Percentiles rank a stretch among this genome's conserved stretches.
phyloP scores from a whole-genome alignment of 495 filamentous ascomycete species.

The Penicillium psychrofluorescens region DNA sequence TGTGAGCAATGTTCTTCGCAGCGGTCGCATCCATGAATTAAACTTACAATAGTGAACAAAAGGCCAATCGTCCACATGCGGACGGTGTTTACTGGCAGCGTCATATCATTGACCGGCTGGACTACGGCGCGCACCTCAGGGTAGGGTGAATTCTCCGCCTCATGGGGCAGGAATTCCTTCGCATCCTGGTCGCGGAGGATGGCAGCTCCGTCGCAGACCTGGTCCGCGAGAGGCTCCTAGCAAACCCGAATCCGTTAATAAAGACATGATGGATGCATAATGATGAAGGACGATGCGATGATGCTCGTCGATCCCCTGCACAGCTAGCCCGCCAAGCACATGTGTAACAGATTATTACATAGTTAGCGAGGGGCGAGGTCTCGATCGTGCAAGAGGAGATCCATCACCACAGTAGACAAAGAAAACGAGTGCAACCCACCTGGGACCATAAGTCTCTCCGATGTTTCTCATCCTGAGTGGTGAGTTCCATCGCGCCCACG shows the following conservation, averaged over 20 bases:
- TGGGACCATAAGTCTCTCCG: constrained; percentile 7
- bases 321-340: not conserved
- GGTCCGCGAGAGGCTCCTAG: constrained; percentile 5
- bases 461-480: constrained; percentile 4
- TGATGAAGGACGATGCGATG: too few relatives aligned
- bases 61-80: constrained; percentile 69
- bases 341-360: not conserved
- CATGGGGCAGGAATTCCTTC: constrained; percentile 29
- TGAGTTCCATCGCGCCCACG: not conserved
- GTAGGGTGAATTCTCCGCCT: constrained; percentile 62
- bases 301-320: not conserved
- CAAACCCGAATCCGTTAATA: not conserved
- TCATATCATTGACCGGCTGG: constrained; percentile 52
- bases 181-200: constrained; percentile 33
- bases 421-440: constrained; percentile 5
- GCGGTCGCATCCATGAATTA: not conserved
- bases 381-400: not conserved
- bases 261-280: not conserved
- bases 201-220: constrained; percentile 5
- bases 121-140: constrained; percentile 50
- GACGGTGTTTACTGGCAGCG: constrained; percentile 59
- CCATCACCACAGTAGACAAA: not conserved
- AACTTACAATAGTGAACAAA: constrained; percentile 49
- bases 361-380: not conserved
- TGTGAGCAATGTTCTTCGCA: not conserved